Evolutionary conservation across 805 yeast species (phyloP).

Genomic region (Kodamaea nitidulidarum): DNA sequence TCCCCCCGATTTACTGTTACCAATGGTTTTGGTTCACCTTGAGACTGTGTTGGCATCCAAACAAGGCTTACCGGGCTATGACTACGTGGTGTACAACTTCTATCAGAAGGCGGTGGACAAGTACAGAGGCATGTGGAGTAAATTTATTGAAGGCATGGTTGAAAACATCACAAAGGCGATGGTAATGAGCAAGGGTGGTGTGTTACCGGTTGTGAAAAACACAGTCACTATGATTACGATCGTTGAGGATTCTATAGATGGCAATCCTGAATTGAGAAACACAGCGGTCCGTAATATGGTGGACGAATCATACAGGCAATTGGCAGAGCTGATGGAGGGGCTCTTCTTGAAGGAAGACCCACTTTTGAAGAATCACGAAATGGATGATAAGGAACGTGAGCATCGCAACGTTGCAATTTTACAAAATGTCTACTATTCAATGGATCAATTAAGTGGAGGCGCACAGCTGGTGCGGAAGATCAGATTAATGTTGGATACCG

Average conservation of each 20-base stretch:
- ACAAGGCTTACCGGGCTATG: constrained; percentile 54
- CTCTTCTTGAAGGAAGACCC: constrained; percentile 41
- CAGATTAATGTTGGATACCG: constrained; percentile 20
- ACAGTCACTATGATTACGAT: constrained; percentile 29
- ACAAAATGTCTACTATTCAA: constrained; percentile 36
- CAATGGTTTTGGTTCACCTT: constrained; percentile 28
- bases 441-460: constrained; percentile 30
- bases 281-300: constrained; percentile 21
- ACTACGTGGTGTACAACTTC: constrained; percentile 48
- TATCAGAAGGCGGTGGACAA: constrained; percentile 51
- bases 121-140: constrained; percentile 53
- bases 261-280: constrained; percentile 16
- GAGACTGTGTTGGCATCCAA: constrained; percentile 29
- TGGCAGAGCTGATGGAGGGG: constrained; percentile 31
- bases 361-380: constrained; percentile 38
- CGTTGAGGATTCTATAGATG: constrained; percentile 32
- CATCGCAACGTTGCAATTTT: constrained; percentile 37
- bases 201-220: constrained; percentile 32
- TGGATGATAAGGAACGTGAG: constrained; percentile 42
- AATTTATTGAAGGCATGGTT: constrained; percentile 53
- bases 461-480: constrained; percentile 19
- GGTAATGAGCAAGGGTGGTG: constrained; percentile 34
- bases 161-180: constrained; percentile 32
- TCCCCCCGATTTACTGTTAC: constrained; percentile 34
- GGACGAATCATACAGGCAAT: constrained; percentile 27